A percentile compares a stretch with the other conserved stretches of the same genome.
Evolutionary conservation across 2,329 filamentous ascomycete species (phyloP).

Genomic region (Penicillium thymicola): DNA sequence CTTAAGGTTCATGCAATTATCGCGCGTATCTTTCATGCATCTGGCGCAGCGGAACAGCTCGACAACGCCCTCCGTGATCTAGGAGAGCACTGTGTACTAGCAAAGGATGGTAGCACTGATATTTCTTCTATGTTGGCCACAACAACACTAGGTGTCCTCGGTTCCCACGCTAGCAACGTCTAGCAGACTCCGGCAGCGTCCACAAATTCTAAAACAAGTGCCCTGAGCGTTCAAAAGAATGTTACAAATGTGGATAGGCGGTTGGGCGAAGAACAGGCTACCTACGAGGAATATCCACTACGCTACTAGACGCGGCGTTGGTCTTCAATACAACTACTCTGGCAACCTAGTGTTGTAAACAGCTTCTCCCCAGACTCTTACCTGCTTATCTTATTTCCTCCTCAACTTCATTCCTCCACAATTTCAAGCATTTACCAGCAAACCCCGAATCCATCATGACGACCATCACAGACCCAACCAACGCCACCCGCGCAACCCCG

Average conservation of each 20-base stretch:
- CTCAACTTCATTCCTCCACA: too few species aligned
- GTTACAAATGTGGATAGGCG: too few species aligned
- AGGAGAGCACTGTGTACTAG: background rate
- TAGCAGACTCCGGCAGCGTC: background rate
- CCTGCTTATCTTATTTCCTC: too few species aligned
- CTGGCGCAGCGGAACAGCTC: background rate
- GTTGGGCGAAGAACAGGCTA: too few species aligned
- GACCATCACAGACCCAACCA: conserved; percentile 16
- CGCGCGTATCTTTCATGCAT: conserved; percentile 4
- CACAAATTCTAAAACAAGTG: background rate
- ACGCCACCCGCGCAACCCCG: conserved; percentile 28
- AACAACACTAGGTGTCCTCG: background rate
- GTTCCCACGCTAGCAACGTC: background rate
- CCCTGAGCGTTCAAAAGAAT: background rate
- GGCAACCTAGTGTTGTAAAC: too few species aligned
- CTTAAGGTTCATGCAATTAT: background rate
- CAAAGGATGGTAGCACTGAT: conserved; percentile 5
- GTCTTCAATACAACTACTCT: too few species aligned
- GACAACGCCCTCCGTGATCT: conserved; percentile 1
- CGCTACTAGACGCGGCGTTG: too few species aligned
- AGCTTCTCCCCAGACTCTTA: too few species aligned
- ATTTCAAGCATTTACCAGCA: too few species aligned
- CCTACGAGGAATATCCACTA: too few species aligned
- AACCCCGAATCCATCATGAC: conserved; percentile 3
- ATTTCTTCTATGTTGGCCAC: background rate